Base-by-base conservation (phyloP, 2,329 filamentous ascomycete species). In the Trichoderma atrobrunneum region DNA sequence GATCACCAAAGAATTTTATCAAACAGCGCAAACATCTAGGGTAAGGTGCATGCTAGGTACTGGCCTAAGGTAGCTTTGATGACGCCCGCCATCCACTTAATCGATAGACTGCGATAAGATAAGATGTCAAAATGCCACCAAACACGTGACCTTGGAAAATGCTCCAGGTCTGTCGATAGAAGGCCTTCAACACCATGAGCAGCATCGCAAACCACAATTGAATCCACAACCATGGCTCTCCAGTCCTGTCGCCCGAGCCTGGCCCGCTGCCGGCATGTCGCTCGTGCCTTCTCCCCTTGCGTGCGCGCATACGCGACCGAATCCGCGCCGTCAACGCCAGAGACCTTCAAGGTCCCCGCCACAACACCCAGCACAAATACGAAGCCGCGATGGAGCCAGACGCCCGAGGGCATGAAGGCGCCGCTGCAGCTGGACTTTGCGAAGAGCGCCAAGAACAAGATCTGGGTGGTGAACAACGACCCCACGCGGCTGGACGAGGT, bases 381-480 rank as follows among this genome's bases (percentile, higher is more conserved):
- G 2, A 71, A 72, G 75, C 91, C 91, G 65, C 86, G 92, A 84
- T 94, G 92, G 92, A 86, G 88, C 12, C 87, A 90, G 77, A 94
- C 92, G 8, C 92, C 92, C 11, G 83, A 87, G 74, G 84, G 83
- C 72, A 92, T 93, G 86, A 93, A 91, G 82, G 91, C 91, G 5
- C 89, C 90, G 1, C 88, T 93, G 84, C 90, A 82, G 76, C 87
- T 86, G 80, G 89, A 84, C 83, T 87, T 83, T 75, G 86, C 84
- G 79, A 89, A 83, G 82, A 84, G 85, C 78, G 88, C 84, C 68
- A 80, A 77, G 73, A 86, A 82, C 76, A 87, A 85, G 74, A 78
- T 80, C 78, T 95, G 89, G 88, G 79, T 79, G 76, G 90, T 94
- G 81, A 98, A 98, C 82, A 87, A 88, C 24, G 90, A 95, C 78